Evolutionary conservation across 75 land plant genomes (phyloP), one percentile per base, ranked within the genome.

Genomic region (Azolla pinnata): DNA sequence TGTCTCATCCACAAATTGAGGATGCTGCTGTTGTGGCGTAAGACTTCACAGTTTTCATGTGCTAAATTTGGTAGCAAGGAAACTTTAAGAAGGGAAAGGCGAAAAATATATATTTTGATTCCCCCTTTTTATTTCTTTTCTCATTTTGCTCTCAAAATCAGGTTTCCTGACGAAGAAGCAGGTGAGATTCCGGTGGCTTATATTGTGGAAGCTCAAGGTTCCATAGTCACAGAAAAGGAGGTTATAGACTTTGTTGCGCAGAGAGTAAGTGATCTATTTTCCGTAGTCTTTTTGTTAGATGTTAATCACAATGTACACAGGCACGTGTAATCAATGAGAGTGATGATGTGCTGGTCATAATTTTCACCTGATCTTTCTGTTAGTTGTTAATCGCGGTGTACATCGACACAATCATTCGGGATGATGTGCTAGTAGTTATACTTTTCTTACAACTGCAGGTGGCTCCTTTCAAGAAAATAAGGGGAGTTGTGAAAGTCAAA

Each of bases 111-210:
- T 12, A 35, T 5, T 5, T 12, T 5, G 12, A 5, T 35, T 35
- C 40, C 12, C 12, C 40, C 5, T 35, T 5, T 12, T 35, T 5
- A 35, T 12, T 5, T 35, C 5, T 5, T 5, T 5, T 5, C 40
- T 5, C 40, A 5, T 5, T 35, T 12, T 35, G 12, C 5, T 35
- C 12, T 5, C 1, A 1, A 23, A 29, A 62, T 60, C 67, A 95
- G 99, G 44, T 33, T 90, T 47, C 74, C 74, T 19, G 80, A 82
- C 69, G 83, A 86, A 62, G 75, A 60, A 58, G 75, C 75, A 26
- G 90, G 90, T n/a, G 80, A 86, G 71, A 67, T 86, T 44, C 90
- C 90, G 0, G 71, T 76, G 29, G 90, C 86, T 47, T 86, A 71
- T 69, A 69, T 86, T 23, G 86, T 86, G 1, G 33, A 62, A 34